These are phyloP conservation scores for Apiospora koreana DNA, from an alignment of 2,329 filamentous ascomycete species.

Conservation along the genomic window DNA sequence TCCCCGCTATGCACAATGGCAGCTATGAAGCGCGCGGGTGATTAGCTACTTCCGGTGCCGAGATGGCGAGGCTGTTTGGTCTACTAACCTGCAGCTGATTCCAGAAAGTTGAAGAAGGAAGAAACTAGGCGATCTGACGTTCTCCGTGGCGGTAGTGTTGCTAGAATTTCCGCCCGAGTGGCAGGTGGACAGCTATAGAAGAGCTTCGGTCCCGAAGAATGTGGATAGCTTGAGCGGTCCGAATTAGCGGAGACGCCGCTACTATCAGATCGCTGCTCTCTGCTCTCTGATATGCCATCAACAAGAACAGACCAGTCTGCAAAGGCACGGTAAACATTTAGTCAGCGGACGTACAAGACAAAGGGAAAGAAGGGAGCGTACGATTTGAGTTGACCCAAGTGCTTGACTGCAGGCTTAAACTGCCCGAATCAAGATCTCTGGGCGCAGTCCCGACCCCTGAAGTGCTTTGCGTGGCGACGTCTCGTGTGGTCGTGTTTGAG, in stretches of 20 bases:
- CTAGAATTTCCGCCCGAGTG: conserved; percentile 33
- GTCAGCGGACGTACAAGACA: neutral
- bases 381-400: neutral
- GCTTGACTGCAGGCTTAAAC: neutral
- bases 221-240: neutral
- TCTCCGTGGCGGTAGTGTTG: conserved; percentile 32
- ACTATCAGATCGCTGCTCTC: neutral
- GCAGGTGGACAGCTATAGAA: conserved; percentile 32
- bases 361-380: neutral
- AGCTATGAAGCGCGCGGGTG: neutral
- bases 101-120: conserved; percentile 38
- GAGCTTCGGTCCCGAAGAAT: conserved; percentile 18
- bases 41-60: neutral
- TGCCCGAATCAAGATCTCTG: neutral
- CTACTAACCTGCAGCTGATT: conserved; percentile 26
- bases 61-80: conserved; percentile 6
- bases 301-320: neutral
- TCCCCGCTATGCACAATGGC: neutral
- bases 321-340: neutral
- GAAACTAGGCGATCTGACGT: conserved; percentile 37
- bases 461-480: neutral
- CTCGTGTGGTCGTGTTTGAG: neutral
- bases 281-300: neutral
- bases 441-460: neutral
- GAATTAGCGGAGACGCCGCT: neutral